These are phyloP conservation scores for Leptographium galeiforme DNA, from an alignment of 2,329 filamentous ascomycete genomes.

Conservation along the genomic window DNA sequence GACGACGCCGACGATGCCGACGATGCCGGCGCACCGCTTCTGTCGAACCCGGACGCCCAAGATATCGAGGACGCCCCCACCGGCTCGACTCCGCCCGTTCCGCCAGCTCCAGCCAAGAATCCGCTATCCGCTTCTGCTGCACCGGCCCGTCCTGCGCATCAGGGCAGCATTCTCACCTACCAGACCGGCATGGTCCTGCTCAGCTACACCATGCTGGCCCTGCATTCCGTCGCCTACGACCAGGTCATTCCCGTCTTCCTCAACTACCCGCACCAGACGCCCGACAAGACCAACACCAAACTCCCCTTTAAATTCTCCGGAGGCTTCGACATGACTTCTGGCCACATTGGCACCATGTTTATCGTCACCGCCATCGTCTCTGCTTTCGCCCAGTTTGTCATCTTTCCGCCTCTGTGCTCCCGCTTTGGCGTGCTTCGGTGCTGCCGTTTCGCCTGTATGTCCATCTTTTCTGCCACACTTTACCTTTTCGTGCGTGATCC, in stretches of 20 bases:
- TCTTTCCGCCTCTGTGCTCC: slow-evolving; percentile 66
- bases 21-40: slow-evolving; percentile 42
- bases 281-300: slow-evolving; percentile 40
- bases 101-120: neutral
- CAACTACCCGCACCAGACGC: slow-evolving; percentile 51
- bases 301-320: slow-evolving; percentile 73
- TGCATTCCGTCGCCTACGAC: slow-evolving; percentile 76
- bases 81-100: neutral
- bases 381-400: slow-evolving; percentile 70
- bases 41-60: slow-evolving; percentile 22
- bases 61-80: slow-evolving; percentile 5
- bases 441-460: slow-evolving; percentile 47
- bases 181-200: slow-evolving; percentile 34
- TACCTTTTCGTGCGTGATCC: neutral
- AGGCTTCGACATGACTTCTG: slow-evolving; percentile 62
- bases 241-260: slow-evolving; percentile 82
- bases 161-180: slow-evolving; percentile 16
- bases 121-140: neutral
- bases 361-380: slow-evolving; percentile 69
- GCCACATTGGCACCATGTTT: slow-evolving; percentile 73
- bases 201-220: slow-evolving; percentile 66
- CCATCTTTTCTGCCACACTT: neutral
- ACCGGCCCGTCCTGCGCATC: neutral
- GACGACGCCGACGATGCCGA: slow-evolving; percentile 35
- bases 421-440: slow-evolving; percentile 62